Evolutionary conservation across 1,139 yeast species (phyloP).

Genomic region (Trichomonascaceae sp.): DNA sequence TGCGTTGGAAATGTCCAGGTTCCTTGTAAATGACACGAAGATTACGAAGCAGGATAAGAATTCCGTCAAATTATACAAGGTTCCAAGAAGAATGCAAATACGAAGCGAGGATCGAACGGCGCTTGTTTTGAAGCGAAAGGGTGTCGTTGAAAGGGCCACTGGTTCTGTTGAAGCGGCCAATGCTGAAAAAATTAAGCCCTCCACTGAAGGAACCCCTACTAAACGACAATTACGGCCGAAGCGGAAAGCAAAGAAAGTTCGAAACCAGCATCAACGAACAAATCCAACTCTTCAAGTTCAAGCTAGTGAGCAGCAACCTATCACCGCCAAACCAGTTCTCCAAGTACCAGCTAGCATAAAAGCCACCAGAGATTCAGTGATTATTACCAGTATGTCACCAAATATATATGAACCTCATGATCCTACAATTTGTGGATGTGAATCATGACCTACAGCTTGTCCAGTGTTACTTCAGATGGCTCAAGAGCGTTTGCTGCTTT

Average conservation of each 20-base stretch:
- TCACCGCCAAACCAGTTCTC: neutral
- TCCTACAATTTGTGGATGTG: constrained; percentile 6
- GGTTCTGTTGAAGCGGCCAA: neutral
- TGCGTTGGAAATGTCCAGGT: neutral
- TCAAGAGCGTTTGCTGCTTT: constrained; percentile 32
- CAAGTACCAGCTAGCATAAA: neutral
- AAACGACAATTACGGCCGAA: neutral
- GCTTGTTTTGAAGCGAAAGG: neutral
- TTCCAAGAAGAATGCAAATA: constrained; percentile 7
- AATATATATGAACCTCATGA: constrained; percentile 4
- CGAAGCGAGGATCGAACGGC: neutral
- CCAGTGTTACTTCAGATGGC: constrained; percentile 2
- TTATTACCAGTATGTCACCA: neutral
- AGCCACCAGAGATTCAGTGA: neutral
- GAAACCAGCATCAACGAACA: neutral
- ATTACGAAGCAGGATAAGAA: neutral
- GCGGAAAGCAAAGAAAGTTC: neutral
- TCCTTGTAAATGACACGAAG: neutral
- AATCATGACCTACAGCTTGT: neutral
- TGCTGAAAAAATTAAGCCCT: no score
- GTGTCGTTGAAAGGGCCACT: neutral
- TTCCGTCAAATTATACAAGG: neutral
- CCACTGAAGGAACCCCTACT: no score
- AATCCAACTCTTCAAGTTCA: neutral
- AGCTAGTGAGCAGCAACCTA: neutral